Conservation (phyloP, 2,329 filamentous ascomycete species). For the Curvularia sp. region DNA sequence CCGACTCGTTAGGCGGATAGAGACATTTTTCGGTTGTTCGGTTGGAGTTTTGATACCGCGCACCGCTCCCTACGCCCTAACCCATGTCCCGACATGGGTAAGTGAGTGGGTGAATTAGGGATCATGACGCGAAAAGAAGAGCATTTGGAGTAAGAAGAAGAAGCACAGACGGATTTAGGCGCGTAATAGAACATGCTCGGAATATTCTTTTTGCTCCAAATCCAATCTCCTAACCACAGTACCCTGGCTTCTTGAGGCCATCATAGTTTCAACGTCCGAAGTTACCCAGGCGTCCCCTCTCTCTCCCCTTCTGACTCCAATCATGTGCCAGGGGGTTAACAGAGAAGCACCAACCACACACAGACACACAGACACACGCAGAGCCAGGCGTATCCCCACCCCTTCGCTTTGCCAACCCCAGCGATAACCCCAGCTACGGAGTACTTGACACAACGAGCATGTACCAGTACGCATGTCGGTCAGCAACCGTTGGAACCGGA, state of each 20-base stretch:
- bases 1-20: constrained; percentile 7
- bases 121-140: constrained; percentile 8
- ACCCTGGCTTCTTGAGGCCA: constrained; percentile 1
- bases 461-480: neutral
- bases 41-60: neutral
- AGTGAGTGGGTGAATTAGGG: neutral
- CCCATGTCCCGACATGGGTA: neutral
- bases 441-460: neutral
- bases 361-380: neutral
- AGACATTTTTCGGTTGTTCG: neutral
- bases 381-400: neutral
- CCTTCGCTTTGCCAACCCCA: neutral
- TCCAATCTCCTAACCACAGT: neutral
- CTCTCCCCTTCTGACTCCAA: neutral
- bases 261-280: constrained; percentile 19
- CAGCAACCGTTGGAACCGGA: neutral
- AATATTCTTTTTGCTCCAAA: neutral
- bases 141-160: neutral
- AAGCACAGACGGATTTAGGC: constrained; percentile 1
- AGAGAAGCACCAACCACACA: neutral
- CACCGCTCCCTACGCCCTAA: neutral
- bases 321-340: neutral
- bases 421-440: constrained; percentile 3
- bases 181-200: constrained; percentile 9
- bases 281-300: constrained; percentile 7